phyloP scores from a whole-genome alignment of 495 filamentous ascomycete species.

The Talaromyces borbonicus region DNA sequence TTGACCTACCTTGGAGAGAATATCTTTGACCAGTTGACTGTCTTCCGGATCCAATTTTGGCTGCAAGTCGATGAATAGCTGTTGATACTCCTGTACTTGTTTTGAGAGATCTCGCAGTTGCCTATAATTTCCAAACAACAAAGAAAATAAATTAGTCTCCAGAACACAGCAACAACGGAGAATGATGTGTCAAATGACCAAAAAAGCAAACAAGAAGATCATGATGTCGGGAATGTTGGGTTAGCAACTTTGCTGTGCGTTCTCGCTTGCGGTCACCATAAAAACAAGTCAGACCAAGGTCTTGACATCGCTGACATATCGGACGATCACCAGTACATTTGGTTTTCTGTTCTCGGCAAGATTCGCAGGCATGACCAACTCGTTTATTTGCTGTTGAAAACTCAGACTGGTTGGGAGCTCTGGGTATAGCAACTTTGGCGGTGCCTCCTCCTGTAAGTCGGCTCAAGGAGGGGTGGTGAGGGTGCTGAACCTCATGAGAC shows the following conservation, averaged over 20 bases:
- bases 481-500: conserved; percentile 5
- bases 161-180: conserved; percentile 12
- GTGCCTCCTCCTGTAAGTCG: conserved; percentile 13
- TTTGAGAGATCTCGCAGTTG: conserved; percentile 30
- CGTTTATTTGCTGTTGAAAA: conserved; percentile 26
- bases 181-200: neutral
- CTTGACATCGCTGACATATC: conserved; percentile 46
- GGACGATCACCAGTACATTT: conserved; percentile 52
- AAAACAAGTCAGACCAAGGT: conserved; percentile 37
- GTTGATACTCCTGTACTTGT: conserved; percentile 26
- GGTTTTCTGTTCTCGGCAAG: conserved; percentile 60
- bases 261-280: conserved; percentile 54
- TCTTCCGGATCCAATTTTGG: conserved; percentile 22
- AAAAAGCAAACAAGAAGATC: neutral
- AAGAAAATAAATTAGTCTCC: conserved; percentile 14
- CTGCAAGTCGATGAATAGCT: conserved; percentile 27
- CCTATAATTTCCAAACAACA: conserved; percentile 19
- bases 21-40: conserved; percentile 28
- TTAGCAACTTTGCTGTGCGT: conserved; percentile 42
- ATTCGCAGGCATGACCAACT: conserved; percentile 55
- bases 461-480: conserved; percentile 9
- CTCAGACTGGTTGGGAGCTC: conserved; percentile 18
- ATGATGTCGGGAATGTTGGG: conserved; percentile 5
- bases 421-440: conserved; percentile 31
- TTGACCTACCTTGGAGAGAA: conserved; percentile 21